Evolutionary conservation across 345 rosid genomes (phyloP), one percentile per base, ranked within the genome.

Genomic region (Combretum micranthum): DNA sequence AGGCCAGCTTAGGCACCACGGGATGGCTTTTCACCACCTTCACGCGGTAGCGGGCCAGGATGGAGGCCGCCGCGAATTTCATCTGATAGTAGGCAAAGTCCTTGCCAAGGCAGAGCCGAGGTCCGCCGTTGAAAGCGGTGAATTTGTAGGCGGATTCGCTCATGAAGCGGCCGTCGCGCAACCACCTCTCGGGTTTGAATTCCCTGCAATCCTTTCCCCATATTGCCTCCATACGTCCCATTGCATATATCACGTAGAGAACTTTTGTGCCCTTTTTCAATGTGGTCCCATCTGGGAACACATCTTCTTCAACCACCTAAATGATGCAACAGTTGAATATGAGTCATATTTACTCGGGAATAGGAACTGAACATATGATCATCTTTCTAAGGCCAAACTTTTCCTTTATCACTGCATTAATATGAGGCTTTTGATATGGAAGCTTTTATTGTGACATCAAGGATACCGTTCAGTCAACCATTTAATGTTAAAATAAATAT

Each of bases 61-160:
- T 77, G 8, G 99, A 83, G 18, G 99, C 95, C 1, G 90, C 88
- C 3, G 61, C 74, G 26, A 73, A 79, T 65, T 83, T 89, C 96
- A 93, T 93, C 63, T 93, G 99, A 54, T 89, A 89, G 72, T 87
- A 89, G 7, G 96, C 97, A 43, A 93, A 93, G 52, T 93, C 97
- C 69, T 87, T 89, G 61, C 99, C 99, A 19, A 93, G 54, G 69
- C 97, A 93, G 3, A 93, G 88, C 0, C 97, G 72, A 50, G 99
- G 97, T 6, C 99, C 96, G 0, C 97, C 97, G 11, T 93, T 93
- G 78, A 93, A 93, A 48, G 97, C 94, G 0, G 97, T 79, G 77
- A 93, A 93, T 54, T 82, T 69, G 85, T 89, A 93, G 44, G 99
- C 91, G 0, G 99, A 89, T 55, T 93, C 90, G 64, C 96, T 89